phyloP scores from a whole-genome alignment of 1,284 basidiomycete genomes.

The Leucoagaricus sp. region DNA sequence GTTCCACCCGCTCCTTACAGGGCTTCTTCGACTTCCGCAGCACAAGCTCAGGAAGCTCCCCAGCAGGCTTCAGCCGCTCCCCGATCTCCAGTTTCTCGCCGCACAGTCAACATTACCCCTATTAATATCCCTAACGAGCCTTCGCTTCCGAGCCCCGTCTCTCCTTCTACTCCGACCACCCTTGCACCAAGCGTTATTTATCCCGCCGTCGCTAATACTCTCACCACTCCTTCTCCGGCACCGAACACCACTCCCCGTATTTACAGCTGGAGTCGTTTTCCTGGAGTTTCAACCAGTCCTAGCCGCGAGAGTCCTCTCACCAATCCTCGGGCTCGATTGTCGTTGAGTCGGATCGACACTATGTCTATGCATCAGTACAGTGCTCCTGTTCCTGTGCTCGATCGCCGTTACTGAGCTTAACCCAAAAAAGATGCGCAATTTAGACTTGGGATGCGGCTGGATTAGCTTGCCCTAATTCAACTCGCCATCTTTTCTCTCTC shows the following conservation, averaged over 20 bases:
- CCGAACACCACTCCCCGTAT: slow-evolving; percentile 48
- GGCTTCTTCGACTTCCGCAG: not conserved
- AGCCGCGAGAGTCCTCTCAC: slow-evolving; percentile 42
- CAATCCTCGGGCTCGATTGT: slow-evolving; percentile 50
- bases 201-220: slow-evolving; percentile 26
- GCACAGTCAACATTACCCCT: slow-evolving; percentile 33
- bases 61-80: slow-evolving; percentile 15
- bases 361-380: slow-evolving; percentile 8
- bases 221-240: slow-evolving; percentile 47
- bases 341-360: slow-evolving; percentile 45
- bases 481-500: not conserved
- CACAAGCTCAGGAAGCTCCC: not conserved
- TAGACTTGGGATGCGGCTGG: slow-evolving; percentile 1
- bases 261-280: slow-evolving; percentile 39
- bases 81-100: slow-evolving; percentile 27
- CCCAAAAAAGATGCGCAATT: slow-evolving; percentile 18
- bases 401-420: slow-evolving; percentile 25
- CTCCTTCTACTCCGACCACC: slow-evolving; percentile 29
- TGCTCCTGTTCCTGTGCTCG: slow-evolving; percentile 34
- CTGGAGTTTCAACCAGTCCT: slow-evolving; percentile 28
- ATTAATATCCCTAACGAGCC: slow-evolving; percentile 32
- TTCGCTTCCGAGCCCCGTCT: slow-evolving; percentile 27
- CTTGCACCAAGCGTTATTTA: slow-evolving; percentile 20
- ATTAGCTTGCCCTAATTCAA: not conserved
- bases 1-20: slow-evolving; percentile 9